These are phyloP conservation scores for Solanum medicagineum DNA, from an alignment of 257 asterid genomes.

Conservation along the genomic window DNA sequence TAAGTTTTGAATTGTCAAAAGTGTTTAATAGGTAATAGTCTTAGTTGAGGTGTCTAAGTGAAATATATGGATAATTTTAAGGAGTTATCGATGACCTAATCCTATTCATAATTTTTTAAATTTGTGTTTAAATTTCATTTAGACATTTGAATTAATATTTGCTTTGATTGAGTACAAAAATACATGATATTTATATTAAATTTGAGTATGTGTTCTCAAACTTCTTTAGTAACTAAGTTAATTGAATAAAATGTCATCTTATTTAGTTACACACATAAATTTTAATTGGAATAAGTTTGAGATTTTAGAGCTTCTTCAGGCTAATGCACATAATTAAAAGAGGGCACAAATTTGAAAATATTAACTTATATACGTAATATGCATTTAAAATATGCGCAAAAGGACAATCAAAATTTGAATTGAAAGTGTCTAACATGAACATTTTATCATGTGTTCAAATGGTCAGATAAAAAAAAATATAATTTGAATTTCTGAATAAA, in stretches of 20 bases:
- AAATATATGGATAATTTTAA: no score
- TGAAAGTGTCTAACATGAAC: no score
- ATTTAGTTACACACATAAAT: not conserved
- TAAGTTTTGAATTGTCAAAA: no score
- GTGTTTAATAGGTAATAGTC: no score
- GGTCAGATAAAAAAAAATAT: not conserved
- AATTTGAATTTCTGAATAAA: no score
- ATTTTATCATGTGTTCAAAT: not conserved
- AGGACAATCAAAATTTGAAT: no score
- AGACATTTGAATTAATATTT: not conserved
- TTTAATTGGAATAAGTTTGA: not conserved
- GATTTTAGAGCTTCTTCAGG: not conserved
- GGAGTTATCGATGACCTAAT: no score
- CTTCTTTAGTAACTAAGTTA: not conserved
- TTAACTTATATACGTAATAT: not conserved
- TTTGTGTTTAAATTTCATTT: not conserved
- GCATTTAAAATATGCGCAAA: no score
- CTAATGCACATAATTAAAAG: not conserved
- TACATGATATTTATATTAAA: not conserved
- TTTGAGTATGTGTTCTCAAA: not conserved
- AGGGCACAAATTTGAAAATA: not conserved
- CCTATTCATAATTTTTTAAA: not conserved
- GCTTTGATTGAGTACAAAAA: not conserved
- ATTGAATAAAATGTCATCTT: not conserved
- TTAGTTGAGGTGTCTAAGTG: no score